phyloP scores from a whole-genome alignment of 202 grass and related monocot genomes.

The Panicum virgatum region DNA sequence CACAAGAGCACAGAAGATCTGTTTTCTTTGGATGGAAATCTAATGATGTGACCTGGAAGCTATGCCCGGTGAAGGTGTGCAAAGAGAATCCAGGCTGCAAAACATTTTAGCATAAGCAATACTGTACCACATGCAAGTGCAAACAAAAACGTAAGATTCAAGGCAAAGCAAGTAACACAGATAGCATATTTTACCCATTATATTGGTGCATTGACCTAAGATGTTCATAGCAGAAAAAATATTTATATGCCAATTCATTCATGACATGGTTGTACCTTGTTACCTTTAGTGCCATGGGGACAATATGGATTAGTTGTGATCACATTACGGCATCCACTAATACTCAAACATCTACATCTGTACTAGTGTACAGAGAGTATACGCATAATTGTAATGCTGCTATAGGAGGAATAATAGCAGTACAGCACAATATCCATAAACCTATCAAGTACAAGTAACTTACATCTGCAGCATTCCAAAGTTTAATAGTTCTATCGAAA shows the following conservation, averaged over 20 bases:
- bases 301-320: conserved; percentile 6
- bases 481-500: conserved; percentile 84
- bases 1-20: conserved; percentile 95
- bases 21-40: conserved; percentile 99
- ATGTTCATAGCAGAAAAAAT: neutral
- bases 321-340: neutral
- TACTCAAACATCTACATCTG: neutral
- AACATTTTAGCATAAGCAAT: conserved; percentile 30
- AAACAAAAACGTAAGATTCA: neutral
- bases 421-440: neutral
- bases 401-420: neutral
- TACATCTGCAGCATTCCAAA: conserved; percentile 93
- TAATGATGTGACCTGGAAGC: conserved; percentile 70
- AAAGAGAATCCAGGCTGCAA: conserved; percentile 80
- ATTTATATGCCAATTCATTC: conserved; percentile 15
- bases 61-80: conserved; percentile 74
- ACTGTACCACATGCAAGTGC: conserved; percentile 7
- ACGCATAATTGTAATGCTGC: neutral
- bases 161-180: neutral
- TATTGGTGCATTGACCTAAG: conserved; percentile 9
- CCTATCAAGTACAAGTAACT: conserved; percentile 32
- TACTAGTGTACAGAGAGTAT: neutral
- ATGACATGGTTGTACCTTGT: neutral
- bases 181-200: conserved; percentile 12
- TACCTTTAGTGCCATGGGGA: neutral